phyloP scores from a whole-genome alignment of 2,329 filamentous ascomycete species.

The Alternaria postmessia region DNA sequence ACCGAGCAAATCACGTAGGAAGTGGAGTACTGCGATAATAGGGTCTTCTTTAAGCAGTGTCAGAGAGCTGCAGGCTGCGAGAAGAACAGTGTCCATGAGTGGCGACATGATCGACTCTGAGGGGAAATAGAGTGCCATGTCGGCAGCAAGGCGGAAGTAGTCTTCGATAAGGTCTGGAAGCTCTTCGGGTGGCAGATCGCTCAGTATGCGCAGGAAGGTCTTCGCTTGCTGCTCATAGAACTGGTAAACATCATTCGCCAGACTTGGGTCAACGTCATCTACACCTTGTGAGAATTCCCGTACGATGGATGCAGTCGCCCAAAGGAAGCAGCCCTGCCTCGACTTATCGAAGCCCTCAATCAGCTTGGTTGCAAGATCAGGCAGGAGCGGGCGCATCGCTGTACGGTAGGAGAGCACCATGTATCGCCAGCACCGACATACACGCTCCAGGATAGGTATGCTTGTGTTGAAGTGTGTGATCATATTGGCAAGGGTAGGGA shows the following conservation, averaged over 20 bases:
- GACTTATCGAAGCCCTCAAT: constrained; percentile 85
- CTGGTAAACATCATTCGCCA: constrained; percentile 85
- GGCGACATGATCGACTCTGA: constrained; percentile 80
- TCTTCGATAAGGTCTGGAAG: constrained; percentile 89
- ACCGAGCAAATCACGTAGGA: constrained; percentile 85
- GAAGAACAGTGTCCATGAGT: constrained; percentile 82
- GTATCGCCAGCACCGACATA: constrained; percentile 94
- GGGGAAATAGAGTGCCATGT: constrained; percentile 92
- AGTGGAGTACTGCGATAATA: constrained; percentile 89
- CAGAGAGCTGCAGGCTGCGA: constrained; percentile 85
- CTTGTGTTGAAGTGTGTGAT: constrained; percentile 87
- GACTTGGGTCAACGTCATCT: constrained; percentile 82
- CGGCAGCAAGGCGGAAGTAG: constrained; percentile 91
- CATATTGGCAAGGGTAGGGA: constrained; percentile 85
- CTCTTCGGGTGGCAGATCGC: constrained; percentile 79
- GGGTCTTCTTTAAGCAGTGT: constrained; percentile 91
- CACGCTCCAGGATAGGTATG: constrained; percentile 86
- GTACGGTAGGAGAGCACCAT: constrained; percentile 97
- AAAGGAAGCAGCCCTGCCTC: constrained; percentile 95
- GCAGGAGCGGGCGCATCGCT: constrained; percentile 84
- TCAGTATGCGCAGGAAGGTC: constrained; percentile 87
- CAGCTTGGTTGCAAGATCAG: constrained; percentile 86
- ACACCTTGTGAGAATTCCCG: constrained; percentile 93
- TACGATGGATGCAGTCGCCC: constrained; percentile 94
- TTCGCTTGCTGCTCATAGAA: constrained; percentile 96